Evolutionary conservation across 345 rosid species (phyloP), one percentile per base, ranked within the genome.

Genomic region (Brassica cretica): DNA sequence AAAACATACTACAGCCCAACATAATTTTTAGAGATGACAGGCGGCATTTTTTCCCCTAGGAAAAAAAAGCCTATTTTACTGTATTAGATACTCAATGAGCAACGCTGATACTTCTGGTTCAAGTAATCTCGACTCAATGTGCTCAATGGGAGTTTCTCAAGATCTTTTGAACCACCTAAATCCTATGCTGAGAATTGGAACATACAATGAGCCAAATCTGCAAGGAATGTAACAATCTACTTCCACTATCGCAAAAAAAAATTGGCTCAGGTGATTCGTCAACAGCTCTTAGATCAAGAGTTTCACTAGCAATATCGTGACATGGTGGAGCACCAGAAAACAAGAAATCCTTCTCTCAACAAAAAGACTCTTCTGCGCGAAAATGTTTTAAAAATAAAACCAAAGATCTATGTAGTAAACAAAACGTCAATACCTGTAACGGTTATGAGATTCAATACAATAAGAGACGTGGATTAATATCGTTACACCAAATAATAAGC

Each of bases 401-500:
- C 15, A 46, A 46, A 46, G 6, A 8, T 16, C n/a, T 10, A 9
- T 35, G 21, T 18, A 35, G 3, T 6, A 6, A 8, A 64, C 15
- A 29, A 64, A 64, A 35, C 68, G n/a, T 16, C 7, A 33, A 63
- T 15, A 63, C 67, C 5, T 30, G 69, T 35, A 27, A 44, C 14
- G 71, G n/a, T 41, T 39, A 12, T 21, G 5, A 66, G 56, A 39
- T 66, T 2, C 12, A 66, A 41, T 24, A 67, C 71, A 67, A 19
- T 14, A 66, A 12, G 27, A 16, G 49, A 6, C 0, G 4, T 33
- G 68, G 35, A 30, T 44, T 11, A 41, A 44, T 24, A 68, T 27
- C 8, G 60, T 46, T 46, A 46, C 71, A 68, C 60, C 59, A 46
- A 46, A 68, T 68, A 25, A 44, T 29, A 68, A 46, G 37, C 35